Evolutionary conservation across 768 basidiomycete genomes (phyloP).

Genomic region (Floccularia luteovirens): DNA sequence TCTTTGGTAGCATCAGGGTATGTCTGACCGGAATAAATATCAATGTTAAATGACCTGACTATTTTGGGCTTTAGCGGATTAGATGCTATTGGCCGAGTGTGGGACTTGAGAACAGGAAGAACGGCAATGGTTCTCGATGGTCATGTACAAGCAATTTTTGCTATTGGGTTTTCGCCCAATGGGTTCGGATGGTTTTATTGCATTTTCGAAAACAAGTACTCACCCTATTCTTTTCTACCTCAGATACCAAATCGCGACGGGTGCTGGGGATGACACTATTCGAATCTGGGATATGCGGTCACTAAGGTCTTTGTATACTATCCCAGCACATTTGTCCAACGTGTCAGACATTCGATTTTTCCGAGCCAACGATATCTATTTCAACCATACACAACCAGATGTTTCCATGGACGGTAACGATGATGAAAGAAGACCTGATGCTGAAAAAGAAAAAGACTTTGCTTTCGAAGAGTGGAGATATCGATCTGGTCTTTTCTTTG

Average conservation of each 20-base stretch:
- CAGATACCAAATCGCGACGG: constrained; percentile 96
- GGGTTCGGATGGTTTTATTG: constrained; percentile 51
- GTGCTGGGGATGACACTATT: constrained; percentile 94
- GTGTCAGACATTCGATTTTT: constrained; percentile 96
- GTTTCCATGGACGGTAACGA: constrained; percentile 43
- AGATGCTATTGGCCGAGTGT: constrained; percentile 94
- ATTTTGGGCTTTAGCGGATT: constrained; percentile 64
- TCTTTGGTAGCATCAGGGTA: constrained; percentile 91
- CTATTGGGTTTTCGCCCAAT: constrained; percentile 91
- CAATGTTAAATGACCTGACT: neutral
- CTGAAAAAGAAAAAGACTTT: constrained; percentile 26
- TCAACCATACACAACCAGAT: constrained; percentile 32
- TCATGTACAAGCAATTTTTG: constrained; percentile 87
- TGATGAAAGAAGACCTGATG: constrained; percentile 25
- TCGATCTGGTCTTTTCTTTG: constrained; percentile 86
- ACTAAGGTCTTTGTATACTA: constrained; percentile 88
- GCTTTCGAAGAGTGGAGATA: constrained; percentile 69
- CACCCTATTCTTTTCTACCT: constrained; percentile 7
- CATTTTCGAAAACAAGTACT: constrained; percentile 5
- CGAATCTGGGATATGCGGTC: constrained; percentile 98
- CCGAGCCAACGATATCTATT: constrained; percentile 52
- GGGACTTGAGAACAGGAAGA: constrained; percentile 92
- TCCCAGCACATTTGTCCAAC: constrained; percentile 93
- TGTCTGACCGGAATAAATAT: constrained; percentile 13
- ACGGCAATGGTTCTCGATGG: constrained; percentile 99